phyloP scores from a whole-genome alignment of 306 rosid genomes.

The Prunus davidiana region DNA sequence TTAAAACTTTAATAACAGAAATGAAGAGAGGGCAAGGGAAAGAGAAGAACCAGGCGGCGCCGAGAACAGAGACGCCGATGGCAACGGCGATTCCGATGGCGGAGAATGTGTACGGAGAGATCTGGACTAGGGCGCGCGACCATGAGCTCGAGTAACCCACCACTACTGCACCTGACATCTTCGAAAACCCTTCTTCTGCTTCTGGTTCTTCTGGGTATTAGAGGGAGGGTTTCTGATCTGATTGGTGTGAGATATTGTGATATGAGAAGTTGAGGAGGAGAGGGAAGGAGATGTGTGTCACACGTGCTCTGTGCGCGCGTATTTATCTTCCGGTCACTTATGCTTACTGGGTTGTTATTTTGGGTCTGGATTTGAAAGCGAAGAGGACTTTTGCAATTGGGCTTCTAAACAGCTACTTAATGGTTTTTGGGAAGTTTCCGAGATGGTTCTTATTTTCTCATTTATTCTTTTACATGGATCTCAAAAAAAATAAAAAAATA shows the following conservation, averaged over 20 bases:
- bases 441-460: too few species aligned
- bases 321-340: not conserved
- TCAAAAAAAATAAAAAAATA: too few species aligned
- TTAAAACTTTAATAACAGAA: slow-evolving; percentile 2
- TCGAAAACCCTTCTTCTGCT: not conserved
- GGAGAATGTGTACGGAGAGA: slow-evolving; percentile 59
- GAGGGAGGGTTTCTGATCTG: slow-evolving; percentile 9
- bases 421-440: too few species aligned
- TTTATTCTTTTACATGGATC: too few species aligned
- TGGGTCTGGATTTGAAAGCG: not conserved
- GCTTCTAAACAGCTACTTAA: not conserved
- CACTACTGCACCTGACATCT: slow-evolving; percentile 25
- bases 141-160: slow-evolving; percentile 39
- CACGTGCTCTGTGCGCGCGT: slow-evolving; percentile 4
- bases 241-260: not conserved
- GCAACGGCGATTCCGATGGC: slow-evolving; percentile 55
- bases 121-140: slow-evolving; percentile 50
- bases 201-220: not conserved
- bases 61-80: slow-evolving; percentile 63
- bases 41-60: slow-evolving; percentile 52
- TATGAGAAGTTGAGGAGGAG: not conserved
- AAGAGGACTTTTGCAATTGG: not conserved
- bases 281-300: not conserved
- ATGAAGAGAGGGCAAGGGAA: not conserved
- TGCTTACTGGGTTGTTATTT: not conserved